Evolutionary conservation across 2,329 filamentous ascomycete genomes (phyloP), one percentile per base, ranked within the genome.

Genomic region (Colletotrichum godetiae): DNA sequence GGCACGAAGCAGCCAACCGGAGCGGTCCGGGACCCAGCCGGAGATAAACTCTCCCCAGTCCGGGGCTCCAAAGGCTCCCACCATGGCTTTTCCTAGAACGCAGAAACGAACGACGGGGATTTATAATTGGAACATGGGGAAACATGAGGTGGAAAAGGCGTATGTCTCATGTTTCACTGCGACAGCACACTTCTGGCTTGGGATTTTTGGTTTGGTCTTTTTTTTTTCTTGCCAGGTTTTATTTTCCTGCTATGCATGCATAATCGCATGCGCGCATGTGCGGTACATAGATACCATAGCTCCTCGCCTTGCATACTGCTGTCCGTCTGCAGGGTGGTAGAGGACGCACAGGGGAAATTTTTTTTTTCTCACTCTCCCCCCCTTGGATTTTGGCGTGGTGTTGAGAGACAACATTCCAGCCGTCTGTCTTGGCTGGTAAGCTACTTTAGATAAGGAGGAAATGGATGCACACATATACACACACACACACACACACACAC

Each of bases 371-470:
- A 29, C 70, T 27, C n/a, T 19, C 37, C 10, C 37, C 37, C 37
- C 15, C 13, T 42, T 65, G n/a, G 33, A 42, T 65, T 49, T 57
- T 73, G 71, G 71, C 71, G 71, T 66, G 63, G 61, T 68, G 71
- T 73, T 73, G 71, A 71, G 71, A 73, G 67, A 73, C 71, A 73
- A 71, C 67, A 73, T 73, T 73, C 71, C 67, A 57, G 67, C 60
- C 49, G n/a, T 15, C 13, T 73, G 60, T 71, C 67, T 71, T 71
- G 67, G 71, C 71, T 58, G 56, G 53, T 46, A 58, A 35, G 58
- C 63, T 56, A 56, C 19, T 42, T 61, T 61, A 66, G 67, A 73
- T 57, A 69, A 70, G 55, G 29, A 57, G 71, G 29, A 24, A 60
- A 66, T 52, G 27, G 56, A 49, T 62, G 67, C 71, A 65, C 35